phyloP scores from a whole-genome alignment of 306 rosid species.

The Lotus japonicus region DNA sequence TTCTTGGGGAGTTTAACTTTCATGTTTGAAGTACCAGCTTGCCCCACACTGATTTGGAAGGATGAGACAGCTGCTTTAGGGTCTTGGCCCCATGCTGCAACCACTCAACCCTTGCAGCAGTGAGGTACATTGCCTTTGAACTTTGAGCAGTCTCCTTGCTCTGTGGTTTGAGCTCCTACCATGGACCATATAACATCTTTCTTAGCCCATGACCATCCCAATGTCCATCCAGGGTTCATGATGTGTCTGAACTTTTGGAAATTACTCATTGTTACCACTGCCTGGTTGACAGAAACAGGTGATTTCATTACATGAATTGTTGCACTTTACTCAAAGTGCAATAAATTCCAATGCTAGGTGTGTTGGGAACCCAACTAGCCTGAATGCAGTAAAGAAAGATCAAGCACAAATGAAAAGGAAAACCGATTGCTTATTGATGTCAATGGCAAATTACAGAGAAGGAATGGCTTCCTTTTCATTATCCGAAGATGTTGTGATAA shows the following conservation, averaged over 20 bases:
- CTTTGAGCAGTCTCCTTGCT: conserved; percentile 96
- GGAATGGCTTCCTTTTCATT: too few relatives aligned
- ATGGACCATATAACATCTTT: conserved; percentile 89
- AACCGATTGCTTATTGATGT: too few relatives aligned
- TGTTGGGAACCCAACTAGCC: too few relatives aligned
- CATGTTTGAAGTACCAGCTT: conserved; percentile 81
- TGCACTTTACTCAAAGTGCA: not conserved
- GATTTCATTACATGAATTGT: not conserved
- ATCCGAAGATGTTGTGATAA: too few relatives aligned
- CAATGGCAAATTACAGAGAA: too few relatives aligned
- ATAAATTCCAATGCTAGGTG: not conserved
- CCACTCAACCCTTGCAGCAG: conserved; percentile 90
- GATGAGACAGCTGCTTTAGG: conserved; percentile 64
- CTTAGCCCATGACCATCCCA: conserved; percentile 91
- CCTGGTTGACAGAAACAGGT: conserved; percentile 30
- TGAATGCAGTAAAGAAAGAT: too few relatives aligned
- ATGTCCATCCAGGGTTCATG: conserved; percentile 84
- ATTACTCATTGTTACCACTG: conserved; percentile 66
- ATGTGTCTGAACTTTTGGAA: conserved; percentile 89
- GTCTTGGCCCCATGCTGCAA: conserved; percentile 95
- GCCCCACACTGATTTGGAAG: conserved; percentile 81
- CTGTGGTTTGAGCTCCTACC: conserved; percentile 80
- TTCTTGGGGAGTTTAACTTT: conserved; percentile 81
- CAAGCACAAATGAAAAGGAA: too few relatives aligned
- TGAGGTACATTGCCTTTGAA: conserved; percentile 86